Evolutionary conservation across 192 early-diverging fungal genomes (phyloP), one percentile per base, ranked within the genome.

Genomic region (Chytriomyces sp.): DNA sequence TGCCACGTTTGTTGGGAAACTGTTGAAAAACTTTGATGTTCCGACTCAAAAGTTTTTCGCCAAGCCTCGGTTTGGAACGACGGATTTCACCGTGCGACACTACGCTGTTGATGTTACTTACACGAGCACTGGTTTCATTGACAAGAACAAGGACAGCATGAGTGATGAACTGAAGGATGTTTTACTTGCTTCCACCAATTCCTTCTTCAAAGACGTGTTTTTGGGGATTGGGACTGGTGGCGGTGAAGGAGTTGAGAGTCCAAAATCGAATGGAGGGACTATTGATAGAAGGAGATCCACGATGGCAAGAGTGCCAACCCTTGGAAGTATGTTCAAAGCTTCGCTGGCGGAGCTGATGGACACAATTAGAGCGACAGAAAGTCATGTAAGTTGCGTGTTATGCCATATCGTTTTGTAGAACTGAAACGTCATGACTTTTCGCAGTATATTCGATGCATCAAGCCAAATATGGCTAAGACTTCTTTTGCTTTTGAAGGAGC

Each of bases 371-470:
- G 85, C 86, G 16, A 98, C 96, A 67, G 93, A 97, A 67, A 66
- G 70, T 18, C 73, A 75, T 65, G 73, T 75, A 35, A 64, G 73
- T 65, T 8, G 18, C 47, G 2, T 10, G n/a, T 20, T n/a, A 57
- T 57, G 18, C 11, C 16, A 35, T 0, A 23, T 66, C 62, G 7
- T 0, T 9, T 45, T 72, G 43, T 65, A 47, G 35, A 35, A 35
- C 13, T 65, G n/a, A 18, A 50, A 44, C n/a, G 26, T 5, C 10
- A 7, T 48, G 64, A 4, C 48, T 24, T 66, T 35, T 48, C n/a
- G 28, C 92, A 95, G 79, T 98, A 98, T 75, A 98, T 98, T 76
- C 93, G 96, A 63, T 98, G 96, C 87, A 94, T 98, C 78, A 98
- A 98, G 83, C 95, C 96, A 24, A 98, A 98, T 84, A 94, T 96